Percentiles rank a stretch among this genome's conserved stretches.
These are phyloP conservation scores for Trichosanthes truncata DNA, from an alignment of 306 rosid genomes.

Conservation along the genomic window DNA sequence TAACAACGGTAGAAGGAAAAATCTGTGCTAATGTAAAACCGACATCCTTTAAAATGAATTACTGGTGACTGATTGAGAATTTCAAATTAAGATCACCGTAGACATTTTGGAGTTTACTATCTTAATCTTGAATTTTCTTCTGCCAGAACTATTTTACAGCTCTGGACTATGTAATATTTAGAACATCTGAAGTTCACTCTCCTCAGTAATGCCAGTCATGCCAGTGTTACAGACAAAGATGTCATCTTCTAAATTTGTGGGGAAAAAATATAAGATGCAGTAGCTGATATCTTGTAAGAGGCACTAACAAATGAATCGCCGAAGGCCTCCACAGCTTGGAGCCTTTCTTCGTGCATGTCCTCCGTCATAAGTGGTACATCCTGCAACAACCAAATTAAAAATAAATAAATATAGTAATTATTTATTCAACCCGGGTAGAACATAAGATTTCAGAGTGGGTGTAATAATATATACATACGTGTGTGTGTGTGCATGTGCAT, in stretches of 20 bases:
- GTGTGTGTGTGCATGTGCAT: background rate
- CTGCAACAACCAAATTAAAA: constrained; percentile 24
- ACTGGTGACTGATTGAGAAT: background rate
- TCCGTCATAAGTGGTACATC: constrained; percentile 93
- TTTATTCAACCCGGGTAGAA: background rate
- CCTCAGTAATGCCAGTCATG: background rate
- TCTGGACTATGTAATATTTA: background rate
- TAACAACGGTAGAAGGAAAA: background rate
- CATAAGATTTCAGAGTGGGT: background rate
- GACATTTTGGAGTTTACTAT: background rate
- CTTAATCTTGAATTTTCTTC: background rate
- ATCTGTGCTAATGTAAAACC: background rate
- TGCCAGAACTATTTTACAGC: background rate
- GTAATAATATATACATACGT: background rate
- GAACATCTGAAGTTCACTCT: background rate
- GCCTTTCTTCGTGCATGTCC: constrained; percentile 99
- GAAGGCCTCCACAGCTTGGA: constrained; percentile 79
- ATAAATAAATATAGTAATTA: background rate
- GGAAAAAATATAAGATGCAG: background rate
- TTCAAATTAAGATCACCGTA: background rate
- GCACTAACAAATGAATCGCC: constrained; percentile 84
- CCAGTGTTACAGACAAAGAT: background rate
- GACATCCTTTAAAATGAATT: background rate
- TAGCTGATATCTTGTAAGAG: background rate
- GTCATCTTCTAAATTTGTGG: background rate